Evolutionary conservation across 441 rosid species (phyloP), one percentile per base, ranked within the genome.

Genomic region (Populus hybrid): DNA sequence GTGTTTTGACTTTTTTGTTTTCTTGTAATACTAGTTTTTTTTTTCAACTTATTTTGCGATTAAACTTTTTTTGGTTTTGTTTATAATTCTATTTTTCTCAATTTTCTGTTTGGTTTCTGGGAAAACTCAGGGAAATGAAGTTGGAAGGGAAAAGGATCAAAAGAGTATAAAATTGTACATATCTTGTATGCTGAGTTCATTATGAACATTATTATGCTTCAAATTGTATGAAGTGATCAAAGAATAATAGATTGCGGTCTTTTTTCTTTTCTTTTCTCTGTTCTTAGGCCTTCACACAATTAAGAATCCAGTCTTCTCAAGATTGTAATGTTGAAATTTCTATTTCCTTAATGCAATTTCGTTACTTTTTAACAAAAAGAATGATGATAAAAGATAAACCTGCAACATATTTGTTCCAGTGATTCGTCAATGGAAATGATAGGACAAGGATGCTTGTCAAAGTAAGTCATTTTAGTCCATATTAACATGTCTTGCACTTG

Each of bases 121-220:
- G 53, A 71, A 71, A 77, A 74, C 6, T 63, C 36, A 50, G 65
- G 40, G 63, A 53, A 59, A 61, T 68, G 56, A 69, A n/a, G 28
- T 18, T 76, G 68, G 63, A 36, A 61, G 40, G 36, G 3, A 10
- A 36, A 23, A 59, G 16, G 9, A 53, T 64, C 16, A 45, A 45
- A 45, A 14, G 20, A 45, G 56, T 45, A 14, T 14, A 45, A 11
- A 45, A 11, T 4, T 45, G 56, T 11, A 45, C 20, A 45, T 45
- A 45, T 45, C 56, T 4, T 45, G 56, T 45, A 45, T 45, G 56
- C 56, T 45, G 56, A 45, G 56, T 45, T 45, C 56, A 45, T 45
- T 14, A 45, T 45, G 18, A 11, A 14, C 11, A 45, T 45, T 45
- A 45, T 12, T 45, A 14, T 14, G 56, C 56, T 45, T 45, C 56